Evolutionary conservation across 345 rosid species (phyloP), one percentile per base, ranked within the genome.

Genomic region (Acer saccharum): DNA sequence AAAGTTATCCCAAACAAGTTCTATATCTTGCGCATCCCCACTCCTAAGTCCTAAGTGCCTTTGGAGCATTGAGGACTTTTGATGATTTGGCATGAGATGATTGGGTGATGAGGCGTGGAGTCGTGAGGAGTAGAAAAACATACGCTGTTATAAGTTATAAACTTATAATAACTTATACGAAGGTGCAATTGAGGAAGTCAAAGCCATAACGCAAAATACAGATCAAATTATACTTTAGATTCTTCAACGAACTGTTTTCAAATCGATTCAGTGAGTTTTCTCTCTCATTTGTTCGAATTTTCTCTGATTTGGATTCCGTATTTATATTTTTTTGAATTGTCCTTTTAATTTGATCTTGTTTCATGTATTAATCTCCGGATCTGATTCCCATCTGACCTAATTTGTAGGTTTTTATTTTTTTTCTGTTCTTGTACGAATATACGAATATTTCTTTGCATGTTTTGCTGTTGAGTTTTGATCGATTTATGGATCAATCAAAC

Each of bases 181-280:
- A 44, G 12, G 46, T 0, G 11, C 48, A 6, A 7, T 41, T 7
- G 46, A 43, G 46, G 12, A 44, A 44, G 50, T 44, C 12, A 2
- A 7, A 44, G 50, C 13, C 50, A 41, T 41, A 41, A 41, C 44
- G 7, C 44, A 32, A 32, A 32, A 32, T 32, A 32, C 5, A 43
- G 46, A 10, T 43, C 46, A 43, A 43, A 43, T 7, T 43, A 44
- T 44, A 44, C 50, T 10, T 13, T 5, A 4, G 7, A 11, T 73
- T 61, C 17, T 41, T 60, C 25, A 29, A 61, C 41, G 57, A 23
- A 61, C 68, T 64, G 46, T 43, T 64, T 27, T 25, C 61, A 25
- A 25, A 21, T 63, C 14, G 77, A 64, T 17, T 64, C 27, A 7
- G 77, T 74, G 69, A 74, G 77, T 74, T 63, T 16, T 46, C 41